phyloP scores from a whole-genome alignment of 2,329 filamentous ascomycete species.

The Penicillium sp. region DNA sequence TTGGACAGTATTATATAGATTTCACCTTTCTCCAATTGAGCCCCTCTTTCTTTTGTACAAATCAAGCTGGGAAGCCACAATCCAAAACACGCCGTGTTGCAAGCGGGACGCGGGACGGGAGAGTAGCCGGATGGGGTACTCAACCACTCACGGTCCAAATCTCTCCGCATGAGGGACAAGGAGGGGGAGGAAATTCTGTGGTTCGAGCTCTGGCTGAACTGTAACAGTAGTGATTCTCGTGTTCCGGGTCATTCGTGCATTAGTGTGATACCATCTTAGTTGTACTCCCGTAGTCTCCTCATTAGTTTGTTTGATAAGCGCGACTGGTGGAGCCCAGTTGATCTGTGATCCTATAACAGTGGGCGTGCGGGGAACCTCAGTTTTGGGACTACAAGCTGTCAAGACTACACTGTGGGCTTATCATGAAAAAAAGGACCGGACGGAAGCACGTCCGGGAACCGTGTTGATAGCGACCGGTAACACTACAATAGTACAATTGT shows the following conservation, averaged over 20 bases:
- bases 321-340: neutral
- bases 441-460: neutral
- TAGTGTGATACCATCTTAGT: neutral
- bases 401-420: neutral
- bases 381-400: neutral
- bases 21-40: conserved; percentile 1
- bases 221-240: neutral
- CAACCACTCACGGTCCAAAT: conserved; percentile 9
- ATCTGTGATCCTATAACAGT: neutral
- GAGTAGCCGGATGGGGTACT: conserved; percentile 10
- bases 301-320: neutral
- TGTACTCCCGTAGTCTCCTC: neutral
- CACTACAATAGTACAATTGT: neutral
- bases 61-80: conserved; percentile 3
- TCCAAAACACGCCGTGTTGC: conserved; percentile 14
- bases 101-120: conserved; percentile 6
- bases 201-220: conserved; percentile 7
- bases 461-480: neutral
- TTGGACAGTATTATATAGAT: neutral
- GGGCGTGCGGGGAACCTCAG: conserved; percentile 12
- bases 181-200: conserved; percentile 8
- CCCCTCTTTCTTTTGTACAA: conserved; percentile 9
- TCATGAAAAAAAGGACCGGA: neutral
- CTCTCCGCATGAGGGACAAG: conserved; percentile 24
- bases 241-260: neutral